Conservation (phyloP, 345 rosid species). For the Gossypioides kirkii region DNA sequence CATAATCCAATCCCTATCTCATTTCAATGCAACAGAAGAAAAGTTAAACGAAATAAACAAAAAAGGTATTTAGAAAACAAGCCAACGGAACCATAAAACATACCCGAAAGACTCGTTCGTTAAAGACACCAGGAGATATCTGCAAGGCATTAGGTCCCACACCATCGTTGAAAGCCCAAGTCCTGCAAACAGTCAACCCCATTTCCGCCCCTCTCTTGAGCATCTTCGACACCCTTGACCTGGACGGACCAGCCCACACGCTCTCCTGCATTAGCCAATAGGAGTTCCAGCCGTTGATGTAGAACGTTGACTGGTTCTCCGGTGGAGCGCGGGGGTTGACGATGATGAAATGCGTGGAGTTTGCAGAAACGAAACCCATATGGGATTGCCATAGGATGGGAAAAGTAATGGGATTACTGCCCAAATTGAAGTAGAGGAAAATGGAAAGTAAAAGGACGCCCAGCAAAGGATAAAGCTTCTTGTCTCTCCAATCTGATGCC, state of each 20-base stretch:
- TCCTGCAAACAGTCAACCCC: conserved; percentile 50
- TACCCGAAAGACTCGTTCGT: conserved; percentile 37
- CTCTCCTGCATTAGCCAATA: conserved; percentile 21
- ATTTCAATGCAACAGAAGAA: not conserved
- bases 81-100: not conserved
- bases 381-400: conserved; percentile 28
- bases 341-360: conserved; percentile 12
- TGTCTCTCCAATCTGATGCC: conserved; percentile 29
- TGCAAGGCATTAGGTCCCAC: conserved; percentile 31
- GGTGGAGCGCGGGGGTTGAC: not conserved
- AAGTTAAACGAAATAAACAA: not conserved
- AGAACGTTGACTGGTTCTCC: not conserved
- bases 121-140: conserved; percentile 44
- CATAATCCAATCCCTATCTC: conserved; percentile 41
- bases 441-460: conserved; percentile 26
- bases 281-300: conserved; percentile 19
- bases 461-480: conserved; percentile 23
- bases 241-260: conserved; percentile 14
- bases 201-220: conserved; percentile 15
- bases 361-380: conserved; percentile 12
- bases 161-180: conserved; percentile 53
- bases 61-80: not conserved
- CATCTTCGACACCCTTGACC: conserved; percentile 16
- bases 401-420: conserved; percentile 14
- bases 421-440: conserved; percentile 29